Base-by-base conservation (phyloP, 768 basidiomycete species). In the Neoboletus subvelutipes region DNA sequence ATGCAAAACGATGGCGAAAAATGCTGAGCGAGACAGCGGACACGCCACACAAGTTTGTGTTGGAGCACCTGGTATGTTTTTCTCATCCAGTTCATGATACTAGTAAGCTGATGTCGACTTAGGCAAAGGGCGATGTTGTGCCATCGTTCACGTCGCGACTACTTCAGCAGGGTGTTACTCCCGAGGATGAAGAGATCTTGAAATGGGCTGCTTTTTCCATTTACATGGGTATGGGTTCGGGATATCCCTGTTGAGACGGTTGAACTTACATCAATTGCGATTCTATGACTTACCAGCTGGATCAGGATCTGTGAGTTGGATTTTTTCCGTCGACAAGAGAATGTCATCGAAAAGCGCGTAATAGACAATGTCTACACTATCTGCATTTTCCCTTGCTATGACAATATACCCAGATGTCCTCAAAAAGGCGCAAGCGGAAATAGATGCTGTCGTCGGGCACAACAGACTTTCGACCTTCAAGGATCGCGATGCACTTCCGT, bases 351-450 rank as follows among this genome's bases (percentile, higher is more conserved):
- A 50, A 13, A n/a, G 1, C 4, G 10, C 1, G 5, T 77, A 36
- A 65, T n/a, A 59, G 64, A 63, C 42, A 4, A 26, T 56, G 1
- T 57, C 54, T 17, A 15, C 51, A 11, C 26, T 60, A 41, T 55
- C 37, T 9, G 57, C 56, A 0, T 67, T 67, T 33, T 64, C 64
- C 56, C 61, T 66, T n/a, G 65, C 51, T 2, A 64, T 64, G 62
- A 53, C 33, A 8, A 17, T 57, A 8, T 56, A 50, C 26, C 59
- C 65, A 0, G 51, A 64, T 0, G 43, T 57, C 13, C 22, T 52
- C 4, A 43, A 29, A 7, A 56, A 48, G 18, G 65, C 59, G 3
- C 65, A 61, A 18, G 51, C 41, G 5, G 65, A 64, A 34, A 15
- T 66, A 0, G 64, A 66, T 5, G 22, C 41, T 2, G 49, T 60